Base-by-base conservation (phyloP, 2,329 filamentous ascomycete species). In the Aureobasidium leucospermi region DNA sequence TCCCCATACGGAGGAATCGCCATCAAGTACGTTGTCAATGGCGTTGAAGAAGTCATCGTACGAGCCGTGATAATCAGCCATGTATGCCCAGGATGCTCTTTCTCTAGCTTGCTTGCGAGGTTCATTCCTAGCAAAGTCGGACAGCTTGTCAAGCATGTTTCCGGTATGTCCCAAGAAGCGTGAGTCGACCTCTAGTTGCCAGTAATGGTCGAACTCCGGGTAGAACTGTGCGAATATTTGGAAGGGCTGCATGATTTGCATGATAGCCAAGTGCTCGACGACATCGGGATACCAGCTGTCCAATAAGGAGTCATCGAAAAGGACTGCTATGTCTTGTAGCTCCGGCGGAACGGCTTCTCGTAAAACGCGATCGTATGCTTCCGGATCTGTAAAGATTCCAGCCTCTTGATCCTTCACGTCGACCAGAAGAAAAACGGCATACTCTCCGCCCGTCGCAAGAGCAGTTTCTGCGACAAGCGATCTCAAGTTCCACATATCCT, bases 171-270 rank as follows among this genome's bases (percentile, higher is more conserved):
- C 88, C 0, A 85, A 88, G 67, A 87, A 86, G 45, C 89, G 81
- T 34, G 86, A 84, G 67, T 93, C 88, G 75, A 91, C 87, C 69
- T 93, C 89, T 86, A 88, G 90, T 70, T 91, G 90, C 87, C 89
- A 77, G 65, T 89, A 80, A 66, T 82, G 89, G 64, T 90, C 87
- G 64, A 88, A 93, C 66, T 91, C 84, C 0, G 87, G 87, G 66
- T 90, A 85, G 59, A 88, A 85, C 66, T 86, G 80, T 59, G 84
- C 83, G 67, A 90, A 90, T 69, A 85, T 85, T 69, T 90, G 88
- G 1, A 90, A 79, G 4, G 86, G 86, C 61, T 65, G 63, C 63
- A 88, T 78, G 77, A 85, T 88, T 67, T 88, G 85, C 71, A 73
- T 76, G 63, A 63, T 75, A 72, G 34, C 75, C 73, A 61, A 73